Base-by-base conservation (phyloP, 306 rosid species). In the Spatholobus suberectus region DNA sequence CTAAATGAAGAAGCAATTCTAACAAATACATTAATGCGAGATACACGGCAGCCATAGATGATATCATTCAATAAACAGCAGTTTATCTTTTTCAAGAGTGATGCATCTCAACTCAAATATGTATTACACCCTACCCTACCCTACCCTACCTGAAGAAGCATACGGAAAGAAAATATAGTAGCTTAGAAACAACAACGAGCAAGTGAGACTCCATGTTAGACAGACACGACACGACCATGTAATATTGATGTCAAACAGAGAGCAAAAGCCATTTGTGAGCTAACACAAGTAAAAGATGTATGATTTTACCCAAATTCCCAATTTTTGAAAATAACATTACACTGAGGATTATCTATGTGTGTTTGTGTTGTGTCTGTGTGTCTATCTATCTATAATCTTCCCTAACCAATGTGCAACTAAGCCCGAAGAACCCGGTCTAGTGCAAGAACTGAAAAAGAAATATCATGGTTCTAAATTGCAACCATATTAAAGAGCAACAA, bases 1-100 rank as follows among this genome's bases (percentile, higher is more conserved):
- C 44, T 26, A 75, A 75, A 37, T 26, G n/a, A 75, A 65, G 61
- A 75, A 74, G 70, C 44, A 49, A 9, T 54, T 68, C 57, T 52
- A 57, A 32, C 18, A 26, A 17, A 32, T 20, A 23, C 32, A 52
- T 14, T 18, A 61, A 71, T 38, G 43, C 10, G 7, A 38, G 43
- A 38, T 29, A 29, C 43, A 38, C 18, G 4, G 0, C 29, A 14
- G 17, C 34, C 44, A 17, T 6, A 17, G 24, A 7, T 34, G 24
- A 65, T 8, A 65, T 17, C n/a, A n/a, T n/a, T n/a, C n/a, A n/a
- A n/a, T n/a, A n/a, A n/a, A n/a, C n/a, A n/a, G n/a, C n/a, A n/a
- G n/a, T n/a, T n/a, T n/a, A n/a, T n/a, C n/a, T n/a, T n/a, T n/a
- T n/a, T n/a, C n/a, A n/a, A n/a, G n/a, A n/a, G n/a, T n/a, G n/a